Base-by-base conservation (phyloP, 2,329 filamentous ascomycete genomes). In the Trichophyton simii region DNA sequence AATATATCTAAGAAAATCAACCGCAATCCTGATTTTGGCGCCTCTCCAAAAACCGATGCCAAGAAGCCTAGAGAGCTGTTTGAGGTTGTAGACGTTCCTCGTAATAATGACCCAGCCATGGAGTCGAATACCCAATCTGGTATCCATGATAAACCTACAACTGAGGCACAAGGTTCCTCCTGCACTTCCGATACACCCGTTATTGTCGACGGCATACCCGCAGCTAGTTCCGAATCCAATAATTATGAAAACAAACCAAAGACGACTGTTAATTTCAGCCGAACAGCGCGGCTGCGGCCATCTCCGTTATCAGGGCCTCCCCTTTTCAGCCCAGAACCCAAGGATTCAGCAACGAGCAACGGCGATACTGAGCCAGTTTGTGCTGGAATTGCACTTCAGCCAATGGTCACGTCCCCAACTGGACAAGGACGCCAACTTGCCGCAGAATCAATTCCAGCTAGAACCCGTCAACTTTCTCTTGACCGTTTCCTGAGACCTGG, bases 401-500 rank as follows among this genome's bases (percentile, higher is more conserved):
- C 13, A 18, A 36, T 15, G 11, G 3, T n/a, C 28, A 18, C 34
- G 13, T 13, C 3, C 28, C n/a, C 28, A 9, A 7, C 52, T 15
- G 8, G 13, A 7, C 52, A 55, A 20, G 52, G 31, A 11, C 52
- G 4, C 11, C 52, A 18, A 20, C 52, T 31, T 9, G 34, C 6
- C n/a, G 5, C 18, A 36, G 52, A 34, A 8, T 8, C 25, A n/a
- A 55, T 8, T n/a, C 8, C 52, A 38, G 7, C 28, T 13, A n/a
- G 31, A 38, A 34, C 52, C 15, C 52, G 52, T 18, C 52, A 42
- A 20, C 54, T 64, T 25, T 61, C 61, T 22, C 46, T 65, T 42
- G 48, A 58, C 3, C 61, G 62, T 13, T 34, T 64, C 7, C 55
- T 64, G 46, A 60, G 61, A 22, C 62, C 61, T 13, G 38, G 46